A percentile compares a stretch with the other conserved stretches of the same genome.
These are phyloP conservation scores for Pleurozium schreberi DNA, from an alignment of 225 moss, liverwort and hornwort species.

Conservation along the genomic window DNA sequence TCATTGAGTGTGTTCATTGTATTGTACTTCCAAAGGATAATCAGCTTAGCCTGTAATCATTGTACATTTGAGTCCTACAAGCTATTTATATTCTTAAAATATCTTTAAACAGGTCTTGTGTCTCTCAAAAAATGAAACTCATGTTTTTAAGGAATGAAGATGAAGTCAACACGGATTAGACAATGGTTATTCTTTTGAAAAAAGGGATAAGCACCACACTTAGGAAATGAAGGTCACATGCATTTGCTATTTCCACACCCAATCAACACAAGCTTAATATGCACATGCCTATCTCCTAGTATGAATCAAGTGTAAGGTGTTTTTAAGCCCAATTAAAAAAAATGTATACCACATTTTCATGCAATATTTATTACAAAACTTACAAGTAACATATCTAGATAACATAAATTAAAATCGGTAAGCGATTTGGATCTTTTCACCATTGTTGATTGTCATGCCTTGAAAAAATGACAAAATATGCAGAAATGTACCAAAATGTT, in stretches of 20 bases:
- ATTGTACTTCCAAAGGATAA: not conserved
- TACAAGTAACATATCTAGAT: too few relatives aligned
- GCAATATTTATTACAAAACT: not conserved
- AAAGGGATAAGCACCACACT: too few relatives aligned
- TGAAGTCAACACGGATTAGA: not conserved
- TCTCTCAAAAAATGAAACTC: not conserved
- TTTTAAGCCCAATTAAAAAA: not conserved
- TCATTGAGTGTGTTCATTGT: too few relatives aligned
- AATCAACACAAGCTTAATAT: not conserved
- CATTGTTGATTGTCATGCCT: not conserved
- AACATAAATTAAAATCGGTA: not conserved
- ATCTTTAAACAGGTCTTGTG: not conserved
- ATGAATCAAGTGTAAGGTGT: fast-evolving
- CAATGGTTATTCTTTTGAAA: too few relatives aligned
- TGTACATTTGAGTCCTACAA: not conserved
- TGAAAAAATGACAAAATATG: not conserved
- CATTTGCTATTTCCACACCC: fast-evolving
- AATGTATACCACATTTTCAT: not conserved
- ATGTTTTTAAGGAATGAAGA: not conserved
- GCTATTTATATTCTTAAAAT: not conserved
- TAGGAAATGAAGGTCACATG: not conserved
- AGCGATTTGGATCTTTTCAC: not conserved
- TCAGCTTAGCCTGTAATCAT: not conserved
- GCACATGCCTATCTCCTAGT: not conserved
- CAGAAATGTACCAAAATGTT: not conserved